A percentile compares a stretch with the other conserved stretches of the same genome.
phyloP scores from a whole-genome alignment of 164 flowering plant species.

The Magnolia changhungtana region DNA sequence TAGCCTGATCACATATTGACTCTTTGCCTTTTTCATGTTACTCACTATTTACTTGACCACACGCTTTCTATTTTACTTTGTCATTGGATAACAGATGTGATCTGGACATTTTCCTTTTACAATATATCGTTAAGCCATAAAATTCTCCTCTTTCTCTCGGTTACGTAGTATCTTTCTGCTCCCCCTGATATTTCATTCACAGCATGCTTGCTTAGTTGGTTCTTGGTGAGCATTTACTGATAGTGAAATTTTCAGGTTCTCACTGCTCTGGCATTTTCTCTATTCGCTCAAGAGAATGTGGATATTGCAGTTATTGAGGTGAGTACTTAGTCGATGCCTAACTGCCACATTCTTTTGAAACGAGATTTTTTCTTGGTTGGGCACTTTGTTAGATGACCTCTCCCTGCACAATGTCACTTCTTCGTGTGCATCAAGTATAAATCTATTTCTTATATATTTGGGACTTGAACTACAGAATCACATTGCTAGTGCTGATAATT shows the following conservation, averaged over 20 bases:
- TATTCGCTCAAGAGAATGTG: slow-evolving; percentile 74
- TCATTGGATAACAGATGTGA: no score
- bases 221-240: not conserved
- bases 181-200: not conserved
- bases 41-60: no score
- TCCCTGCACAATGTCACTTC: not conserved
- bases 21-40: no score
- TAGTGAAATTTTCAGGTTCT: slow-evolving; percentile 54
- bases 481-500: not conserved
- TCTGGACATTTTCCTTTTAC: not conserved
- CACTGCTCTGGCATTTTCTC: slow-evolving; percentile 76
- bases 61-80: no score
- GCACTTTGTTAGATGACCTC: not conserved
- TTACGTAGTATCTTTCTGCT: not conserved
- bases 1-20: no score
- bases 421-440: no score
- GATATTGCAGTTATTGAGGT: slow-evolving; percentile 96
- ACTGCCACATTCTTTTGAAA: not conserved
- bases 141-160: not conserved
- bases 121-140: not conserved
- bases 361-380: not conserved
- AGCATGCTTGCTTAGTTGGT: not conserved
- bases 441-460: not conserved
- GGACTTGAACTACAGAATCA: not conserved
- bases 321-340: not conserved